Evolutionary conservation across 768 basidiomycete genomes (phyloP), one percentile per base, ranked within the genome.

Genomic region (Crucibulum laeve): DNA sequence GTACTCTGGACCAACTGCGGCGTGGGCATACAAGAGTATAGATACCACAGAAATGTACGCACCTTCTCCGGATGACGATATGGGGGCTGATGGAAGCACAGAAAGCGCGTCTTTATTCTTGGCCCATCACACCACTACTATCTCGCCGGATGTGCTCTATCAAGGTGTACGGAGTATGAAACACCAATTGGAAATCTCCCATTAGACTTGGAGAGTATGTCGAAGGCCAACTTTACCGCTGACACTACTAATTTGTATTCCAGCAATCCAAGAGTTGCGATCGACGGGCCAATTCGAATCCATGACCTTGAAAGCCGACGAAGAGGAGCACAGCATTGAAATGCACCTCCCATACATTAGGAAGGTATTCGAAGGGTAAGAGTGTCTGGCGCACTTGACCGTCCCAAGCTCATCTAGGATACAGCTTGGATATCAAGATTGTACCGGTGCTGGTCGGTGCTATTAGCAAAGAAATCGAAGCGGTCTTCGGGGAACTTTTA

Each of bases 81-180:
- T 44, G 24, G 25, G 28, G n/a, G n/a, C n/a, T n/a, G n/a, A 13
- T 19, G 39, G 25, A 17, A 23, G 19, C 23, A 3, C 59, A 97
- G 96, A 39, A 89, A 88, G 57, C 82, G 91, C 11, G 86, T 99
- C 39, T 94, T 98, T 60, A 78, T 99, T 47, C 80, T 99, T 13
- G 96, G 96, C 0, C 96, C 96, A 2, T 95, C 96, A 1, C 96
- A 99, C 62, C 90, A 96, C 52, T 74, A 87, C 54, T 87, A 93
- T 62, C 70, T 98, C 17, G 71, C 84, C 42, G 86, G 87, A 14
- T 96, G 95, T 56, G 93, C 94, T 2, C 66, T 99, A 14, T 87
- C 91, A 2, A 67, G 60, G n/a, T 94, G 87, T 64, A 67, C 71
- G 14, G 64, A 71, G 36, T 98, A 96, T 57, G 79, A 74, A 3